A percentile compares a stretch with the other conserved stretches of the same genome.
Conservation (phyloP, 805 yeast species). For the Wickerhamomyces kurtzmanii region DNA sequence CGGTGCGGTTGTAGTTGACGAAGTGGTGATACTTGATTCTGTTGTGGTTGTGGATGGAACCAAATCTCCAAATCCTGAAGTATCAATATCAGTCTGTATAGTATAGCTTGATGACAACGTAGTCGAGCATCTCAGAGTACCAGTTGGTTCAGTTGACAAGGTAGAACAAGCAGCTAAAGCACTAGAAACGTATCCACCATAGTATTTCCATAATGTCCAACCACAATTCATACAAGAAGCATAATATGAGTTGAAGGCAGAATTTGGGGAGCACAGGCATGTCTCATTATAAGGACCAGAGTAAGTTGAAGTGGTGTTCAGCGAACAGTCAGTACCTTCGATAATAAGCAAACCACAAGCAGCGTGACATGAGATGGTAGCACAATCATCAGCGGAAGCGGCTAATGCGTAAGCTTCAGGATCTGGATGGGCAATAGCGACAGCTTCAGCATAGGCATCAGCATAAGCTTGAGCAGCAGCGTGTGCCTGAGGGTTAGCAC, state of each 20-base stretch:
- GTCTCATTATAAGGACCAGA: slow-evolving; percentile 13
- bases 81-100: too few species aligned
- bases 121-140: slow-evolving; percentile 16
- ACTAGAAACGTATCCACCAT: slow-evolving; percentile 17
- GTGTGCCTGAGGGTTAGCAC: not conserved
- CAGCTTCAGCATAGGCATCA: slow-evolving; percentile 2
- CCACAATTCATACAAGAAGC: slow-evolving; percentile 25
- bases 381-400: slow-evolving; percentile 14
- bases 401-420: slow-evolving; percentile 13
- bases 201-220: slow-evolving; percentile 26
- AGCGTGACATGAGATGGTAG: slow-evolving; percentile 22
- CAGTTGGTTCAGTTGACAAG: slow-evolving; percentile 20
- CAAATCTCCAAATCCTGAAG: too few species aligned
- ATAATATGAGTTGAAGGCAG: slow-evolving; percentile 11
- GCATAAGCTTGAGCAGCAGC: slow-evolving; percentile 2
- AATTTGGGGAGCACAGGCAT: slow-evolving; percentile 14
- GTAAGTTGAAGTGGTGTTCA: slow-evolving; percentile 14
- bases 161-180: slow-evolving; percentile 18
- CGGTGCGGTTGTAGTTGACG: too few species aligned
- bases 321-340: slow-evolving; percentile 21
- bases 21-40: too few species aligned
- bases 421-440: slow-evolving; percentile 2
- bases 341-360: slow-evolving; percentile 23
- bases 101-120: too few species aligned
- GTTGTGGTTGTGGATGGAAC: too few species aligned